phyloP scores from a whole-genome alignment of 106 monocot genomes.

The Hemerocallis citrina region DNA sequence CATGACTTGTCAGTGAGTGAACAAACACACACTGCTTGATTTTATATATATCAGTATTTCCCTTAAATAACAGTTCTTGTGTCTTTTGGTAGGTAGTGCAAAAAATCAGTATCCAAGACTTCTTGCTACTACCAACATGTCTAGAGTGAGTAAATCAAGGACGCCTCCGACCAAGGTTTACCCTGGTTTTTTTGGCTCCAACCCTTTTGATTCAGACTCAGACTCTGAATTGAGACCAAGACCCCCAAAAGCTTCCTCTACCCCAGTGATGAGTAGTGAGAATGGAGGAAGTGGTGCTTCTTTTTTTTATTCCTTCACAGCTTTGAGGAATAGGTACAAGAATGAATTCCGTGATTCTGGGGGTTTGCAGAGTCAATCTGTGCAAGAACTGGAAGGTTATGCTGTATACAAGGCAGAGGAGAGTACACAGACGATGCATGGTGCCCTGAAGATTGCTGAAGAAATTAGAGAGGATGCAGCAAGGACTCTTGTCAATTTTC shows the following conservation, averaged over 20 bases:
- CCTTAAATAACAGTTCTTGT: too few species aligned
- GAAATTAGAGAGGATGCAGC: slow-evolving; percentile 75
- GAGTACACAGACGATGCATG: slow-evolving; percentile 60
- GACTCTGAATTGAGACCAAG: slow-evolving; percentile 18
- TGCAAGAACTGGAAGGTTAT: slow-evolving; percentile 75
- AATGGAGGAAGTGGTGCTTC: slow-evolving; percentile 19
- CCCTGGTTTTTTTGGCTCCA: slow-evolving; percentile 6
- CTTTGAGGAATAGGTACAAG: slow-evolving; percentile 35
- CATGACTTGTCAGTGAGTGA: too few species aligned
- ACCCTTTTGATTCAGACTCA: slow-evolving; percentile 58
- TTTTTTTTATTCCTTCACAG: slow-evolving; percentile 10
- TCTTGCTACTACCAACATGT: not conserved
- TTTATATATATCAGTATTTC: too few species aligned
- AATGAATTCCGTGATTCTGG: slow-evolving; percentile 44
- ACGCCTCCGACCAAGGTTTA: slow-evolving; percentile 14
- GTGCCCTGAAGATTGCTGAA: slow-evolving; percentile 73
- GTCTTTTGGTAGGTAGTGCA: too few species aligned
- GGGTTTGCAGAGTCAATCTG: slow-evolving; percentile 63
- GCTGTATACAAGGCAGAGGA: slow-evolving; percentile 76
- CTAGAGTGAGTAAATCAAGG: slow-evolving; percentile 11
- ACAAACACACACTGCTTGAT: too few species aligned
- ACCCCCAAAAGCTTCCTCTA: slow-evolving; percentile 21
- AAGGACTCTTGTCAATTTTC: slow-evolving; percentile 59
- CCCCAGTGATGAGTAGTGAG: slow-evolving; percentile 13
- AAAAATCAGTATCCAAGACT: too few species aligned